phyloP scores from a whole-genome alignment of 2,329 filamentous ascomycete genomes.

The Pseudocercospora vitis region DNA sequence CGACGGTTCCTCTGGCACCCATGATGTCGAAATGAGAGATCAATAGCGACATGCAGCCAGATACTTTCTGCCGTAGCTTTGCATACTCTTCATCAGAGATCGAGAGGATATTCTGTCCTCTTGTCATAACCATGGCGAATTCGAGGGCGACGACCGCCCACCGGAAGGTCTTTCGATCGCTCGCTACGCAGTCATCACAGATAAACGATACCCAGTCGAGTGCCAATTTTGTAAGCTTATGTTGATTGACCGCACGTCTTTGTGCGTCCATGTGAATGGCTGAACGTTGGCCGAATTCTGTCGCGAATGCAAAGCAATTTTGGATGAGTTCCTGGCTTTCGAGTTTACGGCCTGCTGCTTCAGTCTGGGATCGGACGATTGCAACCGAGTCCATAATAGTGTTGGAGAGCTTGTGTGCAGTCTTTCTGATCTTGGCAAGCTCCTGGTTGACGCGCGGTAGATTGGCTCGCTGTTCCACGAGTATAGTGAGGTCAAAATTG shows the following conservation, averaged over 20 bases:
- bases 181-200: conserved; percentile 91
- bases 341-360: conserved; percentile 54
- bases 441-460: conserved; percentile 87
- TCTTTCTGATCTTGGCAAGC: conserved; percentile 90
- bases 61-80: conserved; percentile 79
- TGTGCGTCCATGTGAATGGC: conserved; percentile 95
- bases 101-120: conserved; percentile 87
- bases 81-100: conserved; percentile 87
- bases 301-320: conserved; percentile 97
- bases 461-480: conserved; percentile 91
- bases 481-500: conserved; percentile 80
- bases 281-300: conserved; percentile 94
- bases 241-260: conserved; percentile 91
- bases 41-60: conserved; percentile 93
- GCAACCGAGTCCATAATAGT: conserved; percentile 99
- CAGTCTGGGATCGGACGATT: conserved; percentile 82
- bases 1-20: conserved; percentile 88
- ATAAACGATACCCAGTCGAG: conserved; percentile 98
- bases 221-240: conserved; percentile 88
- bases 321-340: conserved; percentile 96
- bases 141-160: conserved; percentile 96
- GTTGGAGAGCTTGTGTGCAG: conserved; percentile 93
- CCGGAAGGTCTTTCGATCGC: conserved; percentile 91
- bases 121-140: conserved; percentile 96
- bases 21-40: conserved; percentile 99